A percentile compares a stretch with the other conserved stretches of the same genome.
These are phyloP conservation scores for Torulaspora maleeae DNA, from an alignment of 805 yeast genomes.

Conservation along the genomic window DNA sequence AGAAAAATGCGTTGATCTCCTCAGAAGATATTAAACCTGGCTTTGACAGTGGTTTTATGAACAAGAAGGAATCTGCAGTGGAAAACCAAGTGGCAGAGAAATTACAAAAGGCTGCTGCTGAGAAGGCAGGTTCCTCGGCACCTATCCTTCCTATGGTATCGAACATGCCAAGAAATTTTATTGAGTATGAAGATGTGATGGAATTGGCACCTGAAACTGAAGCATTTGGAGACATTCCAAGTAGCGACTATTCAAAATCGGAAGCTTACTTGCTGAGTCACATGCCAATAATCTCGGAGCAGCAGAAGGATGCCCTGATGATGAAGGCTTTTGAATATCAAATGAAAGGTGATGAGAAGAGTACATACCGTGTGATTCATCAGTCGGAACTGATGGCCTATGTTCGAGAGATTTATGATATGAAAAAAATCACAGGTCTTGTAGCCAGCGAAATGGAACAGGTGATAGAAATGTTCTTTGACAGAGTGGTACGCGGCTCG, in stretches of 20 bases:
- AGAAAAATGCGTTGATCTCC: slow-evolving; percentile 70
- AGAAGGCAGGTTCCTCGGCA: slow-evolving; percentile 16
- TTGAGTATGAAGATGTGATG: slow-evolving; percentile 44
- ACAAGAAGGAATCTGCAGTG: slow-evolving; percentile 43
- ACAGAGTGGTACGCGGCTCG: slow-evolving; percentile 44
- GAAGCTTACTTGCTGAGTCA: slow-evolving; percentile 51
- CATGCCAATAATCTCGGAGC: slow-evolving; percentile 67
- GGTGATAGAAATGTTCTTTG: slow-evolving; percentile 63
- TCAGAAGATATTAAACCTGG: slow-evolving; percentile 92
- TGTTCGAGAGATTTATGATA: slow-evolving; percentile 41
- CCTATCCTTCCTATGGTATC: slow-evolving; percentile 30
- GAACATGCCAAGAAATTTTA: slow-evolving; percentile 23
- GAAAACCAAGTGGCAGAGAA: slow-evolving; percentile 12
- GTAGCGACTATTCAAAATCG: slow-evolving; percentile 46
- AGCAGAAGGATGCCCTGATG: slow-evolving; percentile 85
- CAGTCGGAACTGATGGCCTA: slow-evolving; percentile 80
- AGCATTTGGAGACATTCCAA: slow-evolving; percentile 55
- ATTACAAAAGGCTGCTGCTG: slow-evolving; percentile 16
- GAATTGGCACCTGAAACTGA: slow-evolving; percentile 59
- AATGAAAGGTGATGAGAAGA: slow-evolving; percentile 51
- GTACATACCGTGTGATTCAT: slow-evolving; percentile 64
- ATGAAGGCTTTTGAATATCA: slow-evolving; percentile 90
- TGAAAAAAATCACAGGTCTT: slow-evolving; percentile 34
- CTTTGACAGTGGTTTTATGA: slow-evolving; percentile 78
- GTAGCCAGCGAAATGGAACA: slow-evolving; percentile 35